Conservation (phyloP, 1,284 basidiomycete genomes). For the Porogramme epimiltina region DNA sequence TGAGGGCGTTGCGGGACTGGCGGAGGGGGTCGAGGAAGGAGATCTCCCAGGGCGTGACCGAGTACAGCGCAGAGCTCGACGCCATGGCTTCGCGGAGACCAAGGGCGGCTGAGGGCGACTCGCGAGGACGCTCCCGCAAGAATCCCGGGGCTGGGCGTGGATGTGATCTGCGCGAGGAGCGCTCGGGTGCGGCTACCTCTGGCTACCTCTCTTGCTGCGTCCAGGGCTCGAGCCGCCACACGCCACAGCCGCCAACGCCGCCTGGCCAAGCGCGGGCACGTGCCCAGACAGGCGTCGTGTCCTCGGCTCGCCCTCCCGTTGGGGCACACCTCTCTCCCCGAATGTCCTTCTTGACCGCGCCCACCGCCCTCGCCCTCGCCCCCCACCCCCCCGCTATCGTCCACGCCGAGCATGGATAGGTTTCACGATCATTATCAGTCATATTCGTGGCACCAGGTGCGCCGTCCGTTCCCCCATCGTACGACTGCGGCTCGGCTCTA, state of each 20-base stretch:
- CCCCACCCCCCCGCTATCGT: neutral
- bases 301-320: constrained; percentile 9
- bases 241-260: neutral
- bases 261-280: constrained; percentile 18
- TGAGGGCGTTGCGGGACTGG: constrained; percentile 50
- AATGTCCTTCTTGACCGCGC: constrained; percentile 11
- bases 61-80: constrained; percentile 3
- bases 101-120: neutral
- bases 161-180: neutral
- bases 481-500: neutral
- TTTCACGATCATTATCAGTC: constrained; percentile 36
- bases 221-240: too few species aligned
- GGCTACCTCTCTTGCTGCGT: too few species aligned
- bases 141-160: neutral
- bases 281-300: constrained; percentile 16
- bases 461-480: constrained; percentile 18
- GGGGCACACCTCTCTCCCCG: constrained; percentile 6
- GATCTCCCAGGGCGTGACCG: constrained; percentile 26
- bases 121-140: neutral
- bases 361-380: constrained; percentile 3
- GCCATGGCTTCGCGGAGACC: neutral
- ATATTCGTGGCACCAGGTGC: constrained; percentile 49
- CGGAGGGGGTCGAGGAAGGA: constrained; percentile 38
- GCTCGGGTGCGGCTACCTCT: too few species aligned
- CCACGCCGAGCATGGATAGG: constrained; percentile 31